These are phyloP conservation scores for Calendula officinalis DNA, from an alignment of 129 eudicot genomes.

Conservation along the genomic window DNA sequence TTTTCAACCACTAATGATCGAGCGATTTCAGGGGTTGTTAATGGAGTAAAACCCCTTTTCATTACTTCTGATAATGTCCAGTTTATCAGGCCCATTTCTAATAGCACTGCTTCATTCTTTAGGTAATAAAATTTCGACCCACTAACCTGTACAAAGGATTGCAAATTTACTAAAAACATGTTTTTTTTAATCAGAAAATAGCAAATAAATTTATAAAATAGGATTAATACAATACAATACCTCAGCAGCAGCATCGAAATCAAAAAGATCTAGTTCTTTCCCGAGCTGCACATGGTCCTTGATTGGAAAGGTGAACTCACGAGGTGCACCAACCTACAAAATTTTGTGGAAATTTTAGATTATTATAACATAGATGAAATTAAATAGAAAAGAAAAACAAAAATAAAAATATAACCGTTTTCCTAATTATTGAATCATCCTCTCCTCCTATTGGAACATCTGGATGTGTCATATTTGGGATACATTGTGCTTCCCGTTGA, in stretches of 20 bases:
- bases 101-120: slow-evolving; percentile 88
- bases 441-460: slow-evolving; percentile 69
- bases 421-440: too few species aligned
- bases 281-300: slow-evolving; percentile 93
- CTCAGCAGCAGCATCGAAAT: slow-evolving; percentile 96
- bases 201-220: too few species aligned
- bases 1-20: slow-evolving; percentile 87
- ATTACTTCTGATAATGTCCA: slow-evolving; percentile 91
- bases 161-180: neutral
- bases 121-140: slow-evolving; percentile 94
- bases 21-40: slow-evolving; percentile 86
- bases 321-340: slow-evolving; percentile 64
- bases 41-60: slow-evolving; percentile 86
- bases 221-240: too few species aligned
- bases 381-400: neutral
- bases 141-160: slow-evolving; percentile 57
- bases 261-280: slow-evolving; percentile 81
- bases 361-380: neutral
- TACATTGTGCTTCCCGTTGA: slow-evolving; percentile 83
- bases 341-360: neutral
- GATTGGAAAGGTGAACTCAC: slow-evolving; percentile 58
- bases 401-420: slow-evolving; percentile 34
- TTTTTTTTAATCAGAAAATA: neutral
- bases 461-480: slow-evolving; percentile 97
- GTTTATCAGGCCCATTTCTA: slow-evolving; percentile 84